Percentiles rank a stretch among this genome's conserved stretches.
These are phyloP conservation scores for Penicillium cinerascens DNA, from an alignment of 495 filamentous ascomycete genomes.

Conservation along the genomic window DNA sequence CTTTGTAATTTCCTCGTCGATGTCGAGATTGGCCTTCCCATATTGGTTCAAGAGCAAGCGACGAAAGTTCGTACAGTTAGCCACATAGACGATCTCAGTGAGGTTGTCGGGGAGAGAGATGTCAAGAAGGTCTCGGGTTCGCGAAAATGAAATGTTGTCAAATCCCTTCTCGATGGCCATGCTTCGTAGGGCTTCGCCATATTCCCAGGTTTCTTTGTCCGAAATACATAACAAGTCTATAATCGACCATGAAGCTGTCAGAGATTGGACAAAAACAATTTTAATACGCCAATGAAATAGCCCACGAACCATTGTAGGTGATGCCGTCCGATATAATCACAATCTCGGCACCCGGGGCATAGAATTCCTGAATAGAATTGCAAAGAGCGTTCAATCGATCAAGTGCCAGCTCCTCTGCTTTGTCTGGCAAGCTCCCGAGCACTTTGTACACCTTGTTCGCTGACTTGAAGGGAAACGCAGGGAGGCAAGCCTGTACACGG, in stretches of 20 bases:
- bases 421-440: conserved; percentile 47
- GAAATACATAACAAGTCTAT: conserved; percentile 49
- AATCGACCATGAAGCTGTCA: not conserved
- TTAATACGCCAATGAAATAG: not conserved
- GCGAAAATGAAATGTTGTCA: conserved; percentile 1
- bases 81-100: conserved; percentile 7
- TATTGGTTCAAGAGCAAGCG: conserved; percentile 7
- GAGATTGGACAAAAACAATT: not conserved
- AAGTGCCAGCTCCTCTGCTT: conserved; percentile 49
- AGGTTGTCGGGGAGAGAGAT: conserved; percentile 2
- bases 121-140: conserved; percentile 5
- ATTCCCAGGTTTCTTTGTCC: conserved; percentile 49
- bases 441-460: conserved; percentile 45
- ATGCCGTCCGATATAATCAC: conserved; percentile 53
- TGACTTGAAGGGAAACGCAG: conserved; percentile 55
- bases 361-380: conserved; percentile 38
- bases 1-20: conserved; percentile 3
- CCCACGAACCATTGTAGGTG: conserved; percentile 45
- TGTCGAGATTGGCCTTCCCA: conserved; percentile 2
- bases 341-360: conserved; percentile 43
- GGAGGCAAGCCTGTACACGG: conserved; percentile 24
- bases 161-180: conserved; percentile 37
- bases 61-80: conserved; percentile 6
- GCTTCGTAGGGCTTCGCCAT: conserved; percentile 44
- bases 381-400: conserved; percentile 43